A percentile compares a stretch with the other conserved stretches of the same genome.
Evolutionary conservation across 2,329 filamentous ascomycete genomes (phyloP).

Genomic region (Calcarisporium arbuscula): DNA sequence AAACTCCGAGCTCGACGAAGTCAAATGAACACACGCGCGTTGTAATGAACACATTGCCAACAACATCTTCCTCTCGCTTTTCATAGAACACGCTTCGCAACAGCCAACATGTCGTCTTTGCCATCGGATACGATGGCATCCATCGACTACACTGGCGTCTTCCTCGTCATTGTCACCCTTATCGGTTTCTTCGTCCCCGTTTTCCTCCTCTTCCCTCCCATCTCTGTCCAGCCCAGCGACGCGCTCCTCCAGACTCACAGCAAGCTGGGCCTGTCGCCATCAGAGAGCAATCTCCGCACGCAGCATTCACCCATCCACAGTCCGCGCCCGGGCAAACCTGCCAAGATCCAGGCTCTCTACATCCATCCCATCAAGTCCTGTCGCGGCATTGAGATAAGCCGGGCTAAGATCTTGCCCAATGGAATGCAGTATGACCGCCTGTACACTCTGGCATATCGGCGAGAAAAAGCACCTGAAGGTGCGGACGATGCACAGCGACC

Average conservation of each 20-base stretch:
- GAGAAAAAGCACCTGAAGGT: conserved; percentile 5
- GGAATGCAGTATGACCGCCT: conserved; percentile 77
- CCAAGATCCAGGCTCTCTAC: conserved; percentile 56
- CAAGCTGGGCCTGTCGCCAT: conserved; percentile 34
- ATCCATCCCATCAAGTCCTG: conserved; percentile 84
- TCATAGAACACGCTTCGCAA: conserved; percentile 4
- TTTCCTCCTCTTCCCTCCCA: conserved; percentile 48
- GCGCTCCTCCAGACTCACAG: conserved; percentile 49
- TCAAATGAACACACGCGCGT: too few species aligned
- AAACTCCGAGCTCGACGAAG: too few species aligned
- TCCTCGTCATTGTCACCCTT: conserved; percentile 38
- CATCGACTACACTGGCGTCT: conserved; percentile 23
- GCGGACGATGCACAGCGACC: conserved; percentile 23
- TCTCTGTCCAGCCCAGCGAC: conserved; percentile 46
- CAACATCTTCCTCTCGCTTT: conserved; percentile 3
- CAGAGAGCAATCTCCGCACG: conserved; percentile 29
- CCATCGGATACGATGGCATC: conserved; percentile 14
- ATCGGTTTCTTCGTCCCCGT: conserved; percentile 47
- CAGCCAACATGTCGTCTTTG: conserved; percentile 2
- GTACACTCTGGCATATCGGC: conserved; percentile 69
- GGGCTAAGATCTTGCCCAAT: conserved; percentile 56
- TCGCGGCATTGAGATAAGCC: conserved; percentile 63
- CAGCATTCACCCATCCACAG: conserved; percentile 17
- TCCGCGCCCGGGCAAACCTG: conserved; percentile 13
- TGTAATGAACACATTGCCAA: too few species aligned